Evolutionary conservation across 306 rosid species (phyloP).

Genomic region (Cotoneaster glaucophyllus): DNA sequence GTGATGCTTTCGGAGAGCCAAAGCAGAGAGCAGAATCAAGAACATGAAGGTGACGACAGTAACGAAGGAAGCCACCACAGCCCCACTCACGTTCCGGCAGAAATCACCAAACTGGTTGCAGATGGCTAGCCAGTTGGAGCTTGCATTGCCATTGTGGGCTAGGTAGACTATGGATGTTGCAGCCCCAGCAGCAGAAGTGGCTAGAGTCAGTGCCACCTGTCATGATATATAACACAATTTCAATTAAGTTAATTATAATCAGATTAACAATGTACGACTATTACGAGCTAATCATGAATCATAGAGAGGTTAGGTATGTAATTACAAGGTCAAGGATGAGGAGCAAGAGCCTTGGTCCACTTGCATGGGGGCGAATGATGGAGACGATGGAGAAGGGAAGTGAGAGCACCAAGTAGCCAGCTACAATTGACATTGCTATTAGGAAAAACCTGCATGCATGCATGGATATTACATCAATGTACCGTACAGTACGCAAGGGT

Average conservation of each 20-base stretch:
- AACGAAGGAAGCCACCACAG: conserved; percentile 55
- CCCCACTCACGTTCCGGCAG: conserved; percentile 53
- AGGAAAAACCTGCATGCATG: conserved; percentile 69
- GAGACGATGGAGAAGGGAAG: conserved; percentile 66
- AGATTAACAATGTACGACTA: neutral
- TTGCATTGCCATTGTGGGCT: conserved; percentile 74
- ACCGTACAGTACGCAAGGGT: neutral
- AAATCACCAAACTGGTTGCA: conserved; percentile 76
- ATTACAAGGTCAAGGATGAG: conserved; percentile 69
- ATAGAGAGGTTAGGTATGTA: neutral
- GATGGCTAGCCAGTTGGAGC: conserved; percentile 78
- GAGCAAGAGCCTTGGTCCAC: conserved; percentile 56
- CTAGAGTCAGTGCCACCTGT: neutral
- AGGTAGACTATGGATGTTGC: conserved; percentile 73
- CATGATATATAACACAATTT: neutral
- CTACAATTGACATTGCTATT: conserved; percentile 65
- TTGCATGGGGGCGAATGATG: conserved; percentile 67
- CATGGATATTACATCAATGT: neutral
- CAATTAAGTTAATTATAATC: neutral
- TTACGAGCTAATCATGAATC: neutral
- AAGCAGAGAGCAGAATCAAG: conserved; percentile 55
- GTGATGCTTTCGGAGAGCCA: conserved; percentile 42
- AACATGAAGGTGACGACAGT: conserved; percentile 41
- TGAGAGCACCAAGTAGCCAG: conserved; percentile 80
- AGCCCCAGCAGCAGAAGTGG: conserved; percentile 53